Percentiles rank a stretch among this genome's conserved stretches.
Conservation (phyloP, 805 yeast species). For the Yamadazyma insecticola region DNA sequence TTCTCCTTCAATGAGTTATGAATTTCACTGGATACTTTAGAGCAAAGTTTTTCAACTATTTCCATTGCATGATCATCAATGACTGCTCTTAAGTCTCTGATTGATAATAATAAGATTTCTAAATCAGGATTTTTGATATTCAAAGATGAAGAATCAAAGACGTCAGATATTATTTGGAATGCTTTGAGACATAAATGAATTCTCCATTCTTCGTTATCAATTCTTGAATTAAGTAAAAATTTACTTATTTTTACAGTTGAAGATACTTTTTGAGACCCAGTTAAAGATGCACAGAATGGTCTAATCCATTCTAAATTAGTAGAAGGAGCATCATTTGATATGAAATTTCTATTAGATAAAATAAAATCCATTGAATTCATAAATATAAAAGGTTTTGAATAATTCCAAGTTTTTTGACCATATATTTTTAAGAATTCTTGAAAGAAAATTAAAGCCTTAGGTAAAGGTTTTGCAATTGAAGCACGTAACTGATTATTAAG, state of each 20-base stretch:
- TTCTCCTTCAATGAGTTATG: constrained; percentile 12
- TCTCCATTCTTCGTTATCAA: background rate
- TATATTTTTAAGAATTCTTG: constrained; percentile 39
- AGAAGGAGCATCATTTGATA: background rate
- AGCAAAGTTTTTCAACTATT: constrained; percentile 17
- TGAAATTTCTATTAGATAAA: constrained; percentile 44
- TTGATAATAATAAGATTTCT: constrained; percentile 18
- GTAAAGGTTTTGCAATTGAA: constrained; percentile 44
- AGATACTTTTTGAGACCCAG: constrained; percentile 2
- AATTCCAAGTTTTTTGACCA: constrained; percentile 49
- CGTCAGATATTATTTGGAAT: constrained; percentile 1
- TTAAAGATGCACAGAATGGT: constrained; percentile 11
- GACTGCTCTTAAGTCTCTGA: constrained; percentile 45
- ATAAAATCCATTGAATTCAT: constrained; percentile 57
- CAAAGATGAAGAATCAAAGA: background rate
- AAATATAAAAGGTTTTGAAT: constrained; percentile 49
- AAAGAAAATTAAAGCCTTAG: constrained; percentile 52
- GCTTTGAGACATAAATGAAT: no score
- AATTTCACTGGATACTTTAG: constrained; percentile 14
- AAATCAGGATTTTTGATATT: constrained; percentile 2
- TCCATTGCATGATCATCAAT: constrained; percentile 40
- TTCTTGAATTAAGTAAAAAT: constrained; percentile 2
- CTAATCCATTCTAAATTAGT: constrained; percentile 32
- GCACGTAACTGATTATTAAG: constrained; percentile 52
- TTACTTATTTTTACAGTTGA: constrained; percentile 3